Evolutionary conservation across 495 filamentous ascomycete species (phyloP).

Genomic region (Bathelium albidoporum): DNA sequence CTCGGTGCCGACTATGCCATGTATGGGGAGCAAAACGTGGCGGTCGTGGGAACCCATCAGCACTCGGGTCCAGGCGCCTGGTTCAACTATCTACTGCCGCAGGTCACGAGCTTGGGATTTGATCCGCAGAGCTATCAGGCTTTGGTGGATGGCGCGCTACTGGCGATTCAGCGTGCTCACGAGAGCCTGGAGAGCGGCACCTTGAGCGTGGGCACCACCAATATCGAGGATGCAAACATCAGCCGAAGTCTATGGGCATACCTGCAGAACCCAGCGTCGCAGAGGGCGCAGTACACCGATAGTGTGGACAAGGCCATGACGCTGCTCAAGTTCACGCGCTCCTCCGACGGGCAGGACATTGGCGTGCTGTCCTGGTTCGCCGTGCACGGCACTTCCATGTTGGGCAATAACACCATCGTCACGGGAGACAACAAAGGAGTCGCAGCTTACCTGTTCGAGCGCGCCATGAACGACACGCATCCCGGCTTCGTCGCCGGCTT

Average conservation of each 20-base stretch:
- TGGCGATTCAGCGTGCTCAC: constrained; percentile 76
- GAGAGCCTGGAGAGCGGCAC: constrained; percentile 58
- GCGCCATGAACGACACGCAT: constrained; percentile 46
- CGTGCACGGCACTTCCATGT: constrained; percentile 84
- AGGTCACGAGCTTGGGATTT: constrained; percentile 86
- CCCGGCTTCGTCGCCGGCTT: constrained; percentile 84
- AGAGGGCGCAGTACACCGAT: constrained; percentile 60
- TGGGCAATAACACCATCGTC: constrained; percentile 86
- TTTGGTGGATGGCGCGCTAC: constrained; percentile 75
- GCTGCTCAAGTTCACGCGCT: constrained; percentile 66
- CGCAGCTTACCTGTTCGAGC: constrained; percentile 77
- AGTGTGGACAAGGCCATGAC: constrained; percentile 86
- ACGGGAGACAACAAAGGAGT: constrained; percentile 96
- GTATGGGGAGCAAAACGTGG: constrained; percentile 78
- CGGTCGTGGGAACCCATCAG: constrained; percentile 86
- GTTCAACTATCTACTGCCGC: constrained; percentile 92
- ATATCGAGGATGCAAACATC: constrained; percentile 72
- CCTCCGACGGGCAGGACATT: constrained; percentile 59
- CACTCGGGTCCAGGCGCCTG: constrained; percentile 89
- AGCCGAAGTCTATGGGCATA: constrained; percentile 89
- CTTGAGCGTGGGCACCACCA: constrained; percentile 63
- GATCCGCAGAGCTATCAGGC: constrained; percentile 80
- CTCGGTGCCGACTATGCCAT: constrained; percentile 59
- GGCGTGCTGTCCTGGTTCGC: constrained; percentile 89
- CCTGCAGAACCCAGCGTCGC: constrained; percentile 73